phyloP scores from a whole-genome alignment of 2,329 filamentous ascomycete genomes.

The Microdochium nivale region DNA sequence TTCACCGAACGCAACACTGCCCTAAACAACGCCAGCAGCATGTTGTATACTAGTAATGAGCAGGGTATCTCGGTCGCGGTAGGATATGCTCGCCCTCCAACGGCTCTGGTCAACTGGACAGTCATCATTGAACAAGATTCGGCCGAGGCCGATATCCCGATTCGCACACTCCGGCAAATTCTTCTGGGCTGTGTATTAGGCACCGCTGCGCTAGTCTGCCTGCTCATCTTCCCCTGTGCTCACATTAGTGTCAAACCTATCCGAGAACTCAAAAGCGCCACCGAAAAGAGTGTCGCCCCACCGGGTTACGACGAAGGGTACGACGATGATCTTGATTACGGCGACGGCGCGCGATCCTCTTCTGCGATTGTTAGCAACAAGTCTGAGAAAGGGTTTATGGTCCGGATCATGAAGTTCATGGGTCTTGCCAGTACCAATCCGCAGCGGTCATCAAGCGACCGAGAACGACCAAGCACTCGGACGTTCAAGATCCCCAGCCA shows the following conservation, averaged over 20 bases:
- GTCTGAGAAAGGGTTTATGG: slow-evolving; percentile 33
- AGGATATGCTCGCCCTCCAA: slow-evolving; percentile 68
- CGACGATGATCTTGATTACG: slow-evolving; percentile 31
- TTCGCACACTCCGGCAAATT: slow-evolving; percentile 67
- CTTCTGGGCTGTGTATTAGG: slow-evolving; percentile 80
- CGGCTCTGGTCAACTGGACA: slow-evolving; percentile 68
- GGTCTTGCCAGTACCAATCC: slow-evolving; percentile 15
- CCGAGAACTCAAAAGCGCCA: slow-evolving; percentile 64
- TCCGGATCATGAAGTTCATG: slow-evolving; percentile 27
- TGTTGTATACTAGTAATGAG: slow-evolving; percentile 66
- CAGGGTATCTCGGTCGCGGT: slow-evolving; percentile 61
- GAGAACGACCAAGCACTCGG: slow-evolving; percentile 20
- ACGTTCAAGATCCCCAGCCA: slow-evolving; percentile 79
- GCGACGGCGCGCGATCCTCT: slow-evolving; percentile 22
- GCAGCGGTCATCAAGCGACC: neutral
- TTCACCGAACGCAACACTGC: slow-evolving; percentile 41
- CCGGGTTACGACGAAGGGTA: slow-evolving; percentile 47
- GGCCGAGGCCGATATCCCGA: slow-evolving; percentile 67
- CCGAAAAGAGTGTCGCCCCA: slow-evolving; percentile 62
- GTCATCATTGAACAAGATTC: slow-evolving; percentile 71
- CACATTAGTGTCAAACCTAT: slow-evolving; percentile 79
- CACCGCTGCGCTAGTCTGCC: slow-evolving; percentile 62
- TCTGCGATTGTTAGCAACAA: slow-evolving; percentile 17
- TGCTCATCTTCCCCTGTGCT: slow-evolving; percentile 69
- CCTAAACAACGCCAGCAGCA: slow-evolving; percentile 60